phyloP scores from a whole-genome alignment of 2,329 filamentous ascomycete species.

The Trichoderma sp. region DNA sequence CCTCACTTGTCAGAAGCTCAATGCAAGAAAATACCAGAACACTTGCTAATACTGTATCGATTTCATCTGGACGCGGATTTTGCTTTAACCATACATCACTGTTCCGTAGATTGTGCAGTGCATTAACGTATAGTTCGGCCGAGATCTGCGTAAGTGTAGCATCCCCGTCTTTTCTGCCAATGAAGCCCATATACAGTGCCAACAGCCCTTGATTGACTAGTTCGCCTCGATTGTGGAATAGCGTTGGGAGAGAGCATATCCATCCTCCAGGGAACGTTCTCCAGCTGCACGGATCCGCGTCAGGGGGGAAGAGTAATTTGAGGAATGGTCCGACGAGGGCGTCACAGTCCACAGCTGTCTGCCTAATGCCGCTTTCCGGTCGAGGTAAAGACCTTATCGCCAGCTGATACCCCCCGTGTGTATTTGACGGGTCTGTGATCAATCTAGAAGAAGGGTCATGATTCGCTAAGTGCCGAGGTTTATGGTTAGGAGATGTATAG shows the following conservation, averaged over 20 bases:
- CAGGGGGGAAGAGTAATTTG: neutral
- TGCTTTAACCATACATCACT: neutral
- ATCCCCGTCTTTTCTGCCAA: neutral
- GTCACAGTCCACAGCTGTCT: neutral
- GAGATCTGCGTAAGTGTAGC: neutral
- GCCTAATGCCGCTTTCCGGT: neutral
- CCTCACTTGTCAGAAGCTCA: neutral
- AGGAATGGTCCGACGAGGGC: neutral
- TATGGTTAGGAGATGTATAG: neutral
- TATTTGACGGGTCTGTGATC: neutral
- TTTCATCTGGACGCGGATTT: neutral
- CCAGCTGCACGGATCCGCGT: neutral
- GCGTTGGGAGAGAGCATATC: neutral
- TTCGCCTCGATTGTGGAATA: neutral
- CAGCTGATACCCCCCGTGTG: neutral
- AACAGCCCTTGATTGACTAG: neutral
- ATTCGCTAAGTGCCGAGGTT: neutral
- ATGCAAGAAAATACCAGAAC: neutral
- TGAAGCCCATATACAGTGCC: neutral
- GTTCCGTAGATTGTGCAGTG: neutral
- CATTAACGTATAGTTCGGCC: neutral
- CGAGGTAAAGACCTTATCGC: neutral
- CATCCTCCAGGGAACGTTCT: neutral
- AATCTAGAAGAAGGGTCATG: neutral
- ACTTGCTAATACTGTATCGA: neutral